Base-by-base conservation (phyloP, 306 rosid genomes). In the Citrullus colocynthis region DNA sequence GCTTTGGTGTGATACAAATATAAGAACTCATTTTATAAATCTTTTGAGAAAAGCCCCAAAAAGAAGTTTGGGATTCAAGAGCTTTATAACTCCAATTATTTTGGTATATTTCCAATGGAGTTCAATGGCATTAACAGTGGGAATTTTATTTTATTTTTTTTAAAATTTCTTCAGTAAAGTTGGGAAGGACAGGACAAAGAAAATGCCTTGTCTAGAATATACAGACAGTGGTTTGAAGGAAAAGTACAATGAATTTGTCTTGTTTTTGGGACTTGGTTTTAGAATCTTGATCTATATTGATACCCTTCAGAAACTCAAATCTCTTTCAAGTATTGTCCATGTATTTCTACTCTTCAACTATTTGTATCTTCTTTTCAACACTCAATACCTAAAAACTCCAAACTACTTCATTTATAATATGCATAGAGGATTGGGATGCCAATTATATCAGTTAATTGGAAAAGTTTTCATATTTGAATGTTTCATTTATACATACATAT, bases 21-120 rank as follows among this genome's bases (percentile, higher is more conserved):
- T 88, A 28, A 55, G 80, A 70, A 83, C 85, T 80, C 97, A 92
- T 92, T 81, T 71, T 70, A 41, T 4, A 21, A 20, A 65, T 79
- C 30, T 16, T 37, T 51, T 34, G 9, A 10, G 6, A 70, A 70
- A 41, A 30, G 0, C 52, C 54, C n/a, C 39, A 10, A 24, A 3
- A 0, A 18, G 5, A 12, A 72, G 21, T 11, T 5, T 72, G 57
- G n/a, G n/a, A 21, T 72, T 49, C 60, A 32, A 49, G 17, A 49
- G 76, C 21, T 7, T 32, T 32, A 71, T 18, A 39, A 30, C 52
- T 9, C 16, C 28, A 16, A 16, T 3, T 37, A 14, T 12, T 52
- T 52, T 16, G 57, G 57, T 16, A 52, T 52, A 48, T 49, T 24
- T 24, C 76, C 36, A 20, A 69, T 12, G 56, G 34, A n/a, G 54